Evolutionary conservation across 2,329 filamentous ascomycete species (phyloP).

Genomic region (Alternaria conjuncta): DNA sequence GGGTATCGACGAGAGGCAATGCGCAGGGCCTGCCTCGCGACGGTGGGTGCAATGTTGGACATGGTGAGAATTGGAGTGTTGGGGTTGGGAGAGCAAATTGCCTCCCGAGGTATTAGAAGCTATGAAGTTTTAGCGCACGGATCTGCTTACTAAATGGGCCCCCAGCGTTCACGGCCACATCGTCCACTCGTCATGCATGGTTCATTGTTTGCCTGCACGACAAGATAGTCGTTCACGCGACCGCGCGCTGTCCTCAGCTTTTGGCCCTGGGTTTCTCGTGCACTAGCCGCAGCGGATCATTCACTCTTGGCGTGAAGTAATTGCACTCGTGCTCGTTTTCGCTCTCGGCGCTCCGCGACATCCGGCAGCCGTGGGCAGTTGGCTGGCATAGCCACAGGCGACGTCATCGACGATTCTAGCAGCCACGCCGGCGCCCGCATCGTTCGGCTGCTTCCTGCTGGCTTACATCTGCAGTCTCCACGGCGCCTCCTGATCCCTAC

Average conservation of each 20-base stretch:
- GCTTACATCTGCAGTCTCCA: background rate
- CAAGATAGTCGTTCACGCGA: background rate
- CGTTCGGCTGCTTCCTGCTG: conserved; percentile 16
- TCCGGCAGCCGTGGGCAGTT: conserved; percentile 7
- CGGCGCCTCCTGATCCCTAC: conserved; percentile 7
- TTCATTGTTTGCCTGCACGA: conserved; percentile 9
- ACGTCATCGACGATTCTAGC: conserved; percentile 13
- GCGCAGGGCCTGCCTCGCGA: conserved; percentile 76
- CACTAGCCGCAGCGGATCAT: background rate
- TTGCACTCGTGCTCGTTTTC: background rate
- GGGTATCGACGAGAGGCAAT: conserved; percentile 61
- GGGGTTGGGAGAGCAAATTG: conserved; percentile 5
- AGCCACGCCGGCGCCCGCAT: conserved; percentile 38
- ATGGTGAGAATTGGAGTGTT: conserved; percentile 41
- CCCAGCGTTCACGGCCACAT: background rate
- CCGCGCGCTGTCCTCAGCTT: background rate
- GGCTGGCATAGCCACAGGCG: conserved; percentile 13
- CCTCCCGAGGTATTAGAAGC: conserved; percentile 8
- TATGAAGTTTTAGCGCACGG: background rate
- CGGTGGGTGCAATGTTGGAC: conserved; percentile 64
- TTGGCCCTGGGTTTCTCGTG: background rate
- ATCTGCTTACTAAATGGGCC: background rate
- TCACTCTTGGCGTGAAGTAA: background rate
- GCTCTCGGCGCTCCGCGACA: conserved; percentile 10
- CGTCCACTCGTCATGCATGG: background rate